phyloP scores from a whole-genome alignment of 306 rosid genomes.

The Benincasa hispida region DNA sequence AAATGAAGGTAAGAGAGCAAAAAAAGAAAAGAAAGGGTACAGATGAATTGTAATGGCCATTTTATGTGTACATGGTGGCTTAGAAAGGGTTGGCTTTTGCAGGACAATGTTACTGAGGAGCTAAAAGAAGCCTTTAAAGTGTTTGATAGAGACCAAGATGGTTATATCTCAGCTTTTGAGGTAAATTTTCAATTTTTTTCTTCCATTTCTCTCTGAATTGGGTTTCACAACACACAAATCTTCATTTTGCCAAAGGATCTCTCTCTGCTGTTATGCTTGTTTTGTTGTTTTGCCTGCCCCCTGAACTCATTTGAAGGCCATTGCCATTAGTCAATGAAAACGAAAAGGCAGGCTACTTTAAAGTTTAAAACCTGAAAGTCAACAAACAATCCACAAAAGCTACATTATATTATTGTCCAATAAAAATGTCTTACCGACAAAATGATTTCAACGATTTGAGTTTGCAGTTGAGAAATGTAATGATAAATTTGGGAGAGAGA shows the following conservation, averaged over 20 bases:
- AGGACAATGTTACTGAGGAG: slow-evolving; percentile 50
- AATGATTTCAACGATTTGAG: neutral
- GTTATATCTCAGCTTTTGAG: slow-evolving; percentile 67
- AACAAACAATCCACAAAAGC: neutral
- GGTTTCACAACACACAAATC: neutral
- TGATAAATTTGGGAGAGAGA: slow-evolving; percentile 64
- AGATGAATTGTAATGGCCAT: neutral
- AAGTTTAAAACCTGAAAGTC: slow-evolving; percentile 1
- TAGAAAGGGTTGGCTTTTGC: neutral
- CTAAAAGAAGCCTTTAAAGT: slow-evolving; percentile 77
- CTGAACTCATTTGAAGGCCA: neutral
- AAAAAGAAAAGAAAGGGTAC: neutral
- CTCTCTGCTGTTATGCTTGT: neutral
- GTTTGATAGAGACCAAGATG: slow-evolving; percentile 72
- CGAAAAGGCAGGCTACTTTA: neutral
- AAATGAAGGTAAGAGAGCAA: slow-evolving; percentile 25
- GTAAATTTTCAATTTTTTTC: slow-evolving; percentile 14
- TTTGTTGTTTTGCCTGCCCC: neutral
- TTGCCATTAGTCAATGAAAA: slow-evolving; percentile 1
- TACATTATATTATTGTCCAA: neutral
- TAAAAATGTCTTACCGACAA: neutral
- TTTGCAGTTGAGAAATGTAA: slow-evolving; percentile 43
- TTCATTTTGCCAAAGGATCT: neutral
- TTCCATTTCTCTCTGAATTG: neutral
- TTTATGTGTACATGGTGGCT: neutral